Percentiles rank a stretch among this genome's conserved stretches.
Evolutionary conservation across 164 flowering plant species (phyloP).

Genomic region (Tinospora cordifolia): DNA sequence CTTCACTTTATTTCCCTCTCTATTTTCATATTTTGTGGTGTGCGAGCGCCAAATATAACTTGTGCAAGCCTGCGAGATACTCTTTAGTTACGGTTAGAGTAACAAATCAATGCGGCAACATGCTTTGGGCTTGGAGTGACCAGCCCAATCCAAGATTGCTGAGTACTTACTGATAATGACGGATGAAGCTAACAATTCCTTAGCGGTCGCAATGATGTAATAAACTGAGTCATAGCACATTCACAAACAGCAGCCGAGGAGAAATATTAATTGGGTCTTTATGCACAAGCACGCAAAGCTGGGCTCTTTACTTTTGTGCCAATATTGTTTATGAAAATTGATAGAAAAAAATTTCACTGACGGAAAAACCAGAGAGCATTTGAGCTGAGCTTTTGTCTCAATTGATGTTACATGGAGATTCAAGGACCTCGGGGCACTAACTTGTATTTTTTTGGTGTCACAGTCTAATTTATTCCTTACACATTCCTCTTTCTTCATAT

Average conservation of each 20-base stretch:
- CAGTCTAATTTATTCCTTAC: no score
- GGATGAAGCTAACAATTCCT: not conserved
- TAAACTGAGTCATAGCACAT: not conserved
- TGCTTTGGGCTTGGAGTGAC: not conserved
- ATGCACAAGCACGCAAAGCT: not conserved
- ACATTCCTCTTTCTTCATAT: no score
- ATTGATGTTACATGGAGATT: not conserved
- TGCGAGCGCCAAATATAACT: not conserved
- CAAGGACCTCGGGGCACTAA: not conserved
- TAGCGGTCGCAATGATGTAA: not conserved
- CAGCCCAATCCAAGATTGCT: not conserved
- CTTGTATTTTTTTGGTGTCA: no score
- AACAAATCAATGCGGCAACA: not conserved
- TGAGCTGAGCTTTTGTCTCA: not conserved
- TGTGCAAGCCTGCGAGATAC: not conserved
- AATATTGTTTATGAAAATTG: not conserved
- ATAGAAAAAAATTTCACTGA: not conserved
- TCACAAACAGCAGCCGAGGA: not conserved
- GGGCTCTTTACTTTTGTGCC: not conserved
- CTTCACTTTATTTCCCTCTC: not conserved
- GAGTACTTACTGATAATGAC: not conserved
- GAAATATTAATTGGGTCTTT: not conserved
- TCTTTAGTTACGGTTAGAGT: not conserved
- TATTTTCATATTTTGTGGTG: not conserved
- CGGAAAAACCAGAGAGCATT: not conserved